Evolutionary conservation across 2,329 filamentous ascomycete genomes (phyloP), one percentile per base, ranked within the genome.

Genomic region (Fusarium annulatum): DNA sequence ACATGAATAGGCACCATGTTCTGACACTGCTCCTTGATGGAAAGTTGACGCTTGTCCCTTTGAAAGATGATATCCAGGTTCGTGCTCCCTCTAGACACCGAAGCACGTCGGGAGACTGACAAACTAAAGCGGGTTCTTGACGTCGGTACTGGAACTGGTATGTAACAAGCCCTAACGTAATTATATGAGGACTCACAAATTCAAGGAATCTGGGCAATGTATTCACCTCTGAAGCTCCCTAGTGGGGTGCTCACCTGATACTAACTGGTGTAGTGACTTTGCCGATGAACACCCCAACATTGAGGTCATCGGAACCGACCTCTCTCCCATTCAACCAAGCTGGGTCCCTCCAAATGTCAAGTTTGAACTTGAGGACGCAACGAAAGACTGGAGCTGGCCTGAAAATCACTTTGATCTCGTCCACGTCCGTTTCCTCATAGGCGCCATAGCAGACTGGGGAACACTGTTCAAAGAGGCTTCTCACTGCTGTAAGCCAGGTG

Each of bases 231-330:
- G 4, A 8, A 26, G 6, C 12, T 34, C 16, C 3, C 9, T 5
- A 0, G 11, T 8, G 1, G 4, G 16, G 3, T 3, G 1, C 12
- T 19, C 4, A 23, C 11, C 9, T 4, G 12, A 11, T 11, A 6
- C 18, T 53, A 2, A 53, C 34, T 21, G 5, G 7, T 18, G 2
- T 5, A 53, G 51, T 53, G 51, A 53, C 14, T 53, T 53, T 26
- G 51, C 51, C 14, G 51, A 38, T 38, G 51, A 53, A 12, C 9
- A 53, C 4, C 34, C 51, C 14, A 38, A 16, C 19, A 19, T 4
- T 2, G 51, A 38, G 18, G 51, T 38, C 12, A 53, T 53, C 14
- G 36, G 38, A 28, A 45, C 51, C 28, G 34, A 53, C 23, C 34
- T 53, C 4, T 53, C 51, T 3, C 23, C 51, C 19, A 53, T 53